Evolutionary conservation across 116 monocot genomes (phyloP), one percentile per base, ranked within the genome.

Genomic region (Papilionanthe hybrid): DNA sequence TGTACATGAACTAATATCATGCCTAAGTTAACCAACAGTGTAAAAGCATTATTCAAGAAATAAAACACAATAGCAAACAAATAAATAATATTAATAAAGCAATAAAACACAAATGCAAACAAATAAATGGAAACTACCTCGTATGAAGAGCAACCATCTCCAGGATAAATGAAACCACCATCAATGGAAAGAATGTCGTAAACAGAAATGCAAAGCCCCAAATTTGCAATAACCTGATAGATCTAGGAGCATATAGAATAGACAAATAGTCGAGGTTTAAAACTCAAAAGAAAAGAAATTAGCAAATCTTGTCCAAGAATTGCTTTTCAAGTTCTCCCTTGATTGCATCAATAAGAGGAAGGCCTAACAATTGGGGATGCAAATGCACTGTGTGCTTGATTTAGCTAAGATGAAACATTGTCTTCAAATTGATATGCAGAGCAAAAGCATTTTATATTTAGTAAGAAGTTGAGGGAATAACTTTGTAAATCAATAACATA

Each of bases 221-320:
- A 86, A 79, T 93, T 84, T 8, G 93, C 19, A 53, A 96, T 86
- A 43, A 95, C 90, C 95, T 95, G 72, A 58, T 29, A 84, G 25
- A 77, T 80, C 10, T 37, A 75, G 22, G 28, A 58, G 53, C 5
- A 43, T 66, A 79, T 63, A 15, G 28, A 67, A 79, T 32, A 80
- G 28, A 53, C 5, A 13, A 28, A 69, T 15, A 56, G 13, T 32
- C 58, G 32, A 49, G 53, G 5, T 29, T 13, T 19, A 69, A n/a
- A 45, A 63, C 9, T 72, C 32, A 41, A 76, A 78, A 74, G 50
- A n/a, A 57, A 75, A 29, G 8, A n/a, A 55, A 10, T n/a, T 43
- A 42, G 32, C n/a, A 29, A n/a, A 96, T 93, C 96, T 96, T 96
- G 83, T 96, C 90, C 28, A 96, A 81, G 84, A 90, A 96, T 15